Evolutionary conservation across 2,329 filamentous ascomycete genomes (phyloP).

Genomic region (Botrytis elliptica): DNA sequence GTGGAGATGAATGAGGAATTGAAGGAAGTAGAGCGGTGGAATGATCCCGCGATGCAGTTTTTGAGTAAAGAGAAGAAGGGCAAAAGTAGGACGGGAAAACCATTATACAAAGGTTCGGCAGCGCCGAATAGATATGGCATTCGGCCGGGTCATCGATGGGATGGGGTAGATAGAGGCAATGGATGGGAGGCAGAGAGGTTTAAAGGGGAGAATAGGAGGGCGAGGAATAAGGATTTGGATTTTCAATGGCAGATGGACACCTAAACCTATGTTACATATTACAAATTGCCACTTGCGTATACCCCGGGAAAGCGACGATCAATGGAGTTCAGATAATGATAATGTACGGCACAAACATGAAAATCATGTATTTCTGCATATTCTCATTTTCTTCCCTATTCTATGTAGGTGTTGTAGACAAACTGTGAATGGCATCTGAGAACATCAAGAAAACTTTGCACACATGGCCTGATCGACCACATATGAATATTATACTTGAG

Average conservation of each 20-base stretch:
- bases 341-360: background rate
- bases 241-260: slow-evolving; percentile 98
- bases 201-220: slow-evolving; percentile 75
- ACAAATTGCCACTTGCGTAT: background rate
- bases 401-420: background rate
- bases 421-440: background rate
- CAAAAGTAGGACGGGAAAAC: slow-evolving; percentile 32
- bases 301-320: background rate
- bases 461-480: background rate
- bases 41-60: slow-evolving; percentile 87
- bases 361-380: background rate
- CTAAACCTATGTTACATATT: slow-evolving; percentile 59
- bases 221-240: slow-evolving; percentile 74
- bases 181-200: slow-evolving; percentile 95
- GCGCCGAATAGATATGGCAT: slow-evolving; percentile 94
- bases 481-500: background rate
- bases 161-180: slow-evolving; percentile 91
- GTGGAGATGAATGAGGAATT: slow-evolving; percentile 80
- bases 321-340: slow-evolving; percentile 4
- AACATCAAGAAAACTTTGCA: background rate
- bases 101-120: slow-evolving; percentile 72
- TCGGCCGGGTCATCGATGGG: slow-evolving; percentile 88
- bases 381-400: background rate
- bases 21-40: slow-evolving; percentile 77
- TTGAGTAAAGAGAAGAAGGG: slow-evolving; percentile 49